These are phyloP conservation scores for Amphirosellinia nigrospora DNA, from an alignment of 495 filamentous ascomycete species.

Conservation along the genomic window DNA sequence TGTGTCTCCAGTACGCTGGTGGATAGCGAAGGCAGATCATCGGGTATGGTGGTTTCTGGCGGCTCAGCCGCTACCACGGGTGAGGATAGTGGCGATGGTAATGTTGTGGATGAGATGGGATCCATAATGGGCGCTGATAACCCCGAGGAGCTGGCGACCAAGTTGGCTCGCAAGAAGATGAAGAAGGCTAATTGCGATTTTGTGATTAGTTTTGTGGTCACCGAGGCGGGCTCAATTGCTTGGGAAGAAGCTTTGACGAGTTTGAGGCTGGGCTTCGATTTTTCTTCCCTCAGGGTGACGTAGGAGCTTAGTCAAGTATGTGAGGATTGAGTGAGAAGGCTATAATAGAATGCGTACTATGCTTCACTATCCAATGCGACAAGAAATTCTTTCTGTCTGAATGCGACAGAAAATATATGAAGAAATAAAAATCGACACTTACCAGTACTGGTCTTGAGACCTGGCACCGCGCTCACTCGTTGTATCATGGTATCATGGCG, in stretches of 20 bases:
- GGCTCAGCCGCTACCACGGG: constrained; percentile 35
- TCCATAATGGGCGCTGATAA: constrained; percentile 53
- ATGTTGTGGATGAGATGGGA: constrained; percentile 39
- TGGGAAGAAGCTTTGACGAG: background rate
- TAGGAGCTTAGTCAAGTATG: constrained; percentile 11
- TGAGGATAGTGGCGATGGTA: constrained; percentile 40
- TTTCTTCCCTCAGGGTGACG: background rate
- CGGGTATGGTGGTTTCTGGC: constrained; percentile 31
- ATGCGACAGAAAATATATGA: background rate
- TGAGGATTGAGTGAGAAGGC: background rate
- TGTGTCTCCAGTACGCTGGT: constrained; percentile 42
- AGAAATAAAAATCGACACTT: constrained; percentile 32
- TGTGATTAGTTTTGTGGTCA: constrained; percentile 31
- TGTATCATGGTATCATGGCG: constrained; percentile 48
- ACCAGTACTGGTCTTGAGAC: constrained; percentile 57
- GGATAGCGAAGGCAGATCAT: constrained; percentile 50
- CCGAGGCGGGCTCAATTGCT: background rate
- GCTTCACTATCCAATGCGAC: background rate
- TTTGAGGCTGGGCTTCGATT: background rate
- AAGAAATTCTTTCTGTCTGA: background rate
- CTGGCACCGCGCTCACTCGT: constrained; percentile 53
- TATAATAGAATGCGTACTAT: background rate
- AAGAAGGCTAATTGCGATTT: constrained; percentile 55
- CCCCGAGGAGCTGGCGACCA: constrained; percentile 56
- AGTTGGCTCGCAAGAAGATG: constrained; percentile 61